Evolutionary conservation across 2,329 filamentous ascomycete genomes (phyloP), one percentile per base, ranked within the genome.

Genomic region (Colletotrichum sp.): DNA sequence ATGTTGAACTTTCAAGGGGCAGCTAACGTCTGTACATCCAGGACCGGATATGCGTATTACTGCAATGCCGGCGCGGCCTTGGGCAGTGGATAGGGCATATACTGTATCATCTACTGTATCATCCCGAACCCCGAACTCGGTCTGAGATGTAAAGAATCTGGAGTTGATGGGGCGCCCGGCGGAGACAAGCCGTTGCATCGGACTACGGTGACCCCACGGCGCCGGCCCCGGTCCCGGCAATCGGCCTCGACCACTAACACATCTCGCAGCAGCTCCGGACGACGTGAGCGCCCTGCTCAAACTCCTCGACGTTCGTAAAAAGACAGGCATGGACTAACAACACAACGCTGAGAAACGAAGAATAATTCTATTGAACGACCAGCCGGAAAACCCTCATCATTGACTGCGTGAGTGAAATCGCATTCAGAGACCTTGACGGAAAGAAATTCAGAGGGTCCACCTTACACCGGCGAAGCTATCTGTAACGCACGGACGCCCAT

Each of bases 41-140:
- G 94, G 90, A 0, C 97, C 97, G 6, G 97, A 98, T 30, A 98
- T 89, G 16, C 97, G 92, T 69, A 99, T 92, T 44, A 99, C 93
- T 3, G 96, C 96, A 82, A 99, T 98, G 2, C 96, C 97, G 59
- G 95, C 96, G 82, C 93, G 93, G 2, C 96, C 97, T 13, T 94
- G 88, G 0, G 95, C 95, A 1, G 96, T 98, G 0, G 96, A 98
- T 1, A 99, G 87, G 0, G 97, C 97, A 84, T 98, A 99, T 69
- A 99, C 98, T 2, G 96, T 99, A 73, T 91, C 89, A 80, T 87
- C 81, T 4, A 99, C 98, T 2, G 96, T 99, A 72, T 91, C 89
- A 80, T 87, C 81, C 8, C 21, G 24, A 12, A 77, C 44, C 6
- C 16, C 15, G 8, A 59, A 12, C 1, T 64, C 59, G 18, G 63